Evolutionary conservation across 495 filamentous ascomycete genomes (phyloP).

Genomic region (Xylaria flabelliformis): DNA sequence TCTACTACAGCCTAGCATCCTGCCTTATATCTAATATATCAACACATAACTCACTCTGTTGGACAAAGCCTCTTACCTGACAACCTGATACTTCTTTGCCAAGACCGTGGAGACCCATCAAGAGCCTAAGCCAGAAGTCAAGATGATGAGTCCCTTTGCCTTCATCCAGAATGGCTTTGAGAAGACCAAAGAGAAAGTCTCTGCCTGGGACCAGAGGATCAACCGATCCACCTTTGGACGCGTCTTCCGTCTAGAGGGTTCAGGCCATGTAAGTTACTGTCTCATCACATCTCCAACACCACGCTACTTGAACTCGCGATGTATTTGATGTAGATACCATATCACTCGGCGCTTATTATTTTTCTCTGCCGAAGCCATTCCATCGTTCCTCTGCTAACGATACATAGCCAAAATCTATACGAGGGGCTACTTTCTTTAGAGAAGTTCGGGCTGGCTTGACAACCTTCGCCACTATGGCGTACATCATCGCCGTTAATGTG

Average conservation of each 20-base stretch:
- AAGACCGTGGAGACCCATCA: not conserved
- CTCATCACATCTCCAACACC: conserved; percentile 3
- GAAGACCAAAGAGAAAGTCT: conserved; percentile 26
- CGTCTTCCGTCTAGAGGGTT: conserved; percentile 74
- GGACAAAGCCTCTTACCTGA: not conserved
- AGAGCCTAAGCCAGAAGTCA: not conserved
- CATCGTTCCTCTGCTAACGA: conserved; percentile 22
- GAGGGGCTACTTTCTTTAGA: conserved; percentile 69
- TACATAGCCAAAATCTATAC: conserved; percentile 63
- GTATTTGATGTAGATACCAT: not conserved
- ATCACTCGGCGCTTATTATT: not conserved
- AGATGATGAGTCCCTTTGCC: conserved; percentile 19
- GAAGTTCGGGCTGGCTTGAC: conserved; percentile 82
- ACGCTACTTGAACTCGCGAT: too few relatives aligned
- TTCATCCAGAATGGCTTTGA: conserved; percentile 25
- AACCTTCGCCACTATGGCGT: conserved; percentile 87
- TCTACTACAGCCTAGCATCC: not conserved
- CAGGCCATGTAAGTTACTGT: conserved; percentile 64
- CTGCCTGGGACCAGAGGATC: conserved; percentile 44
- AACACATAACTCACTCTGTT: not conserved
- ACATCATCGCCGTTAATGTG: conserved; percentile 70
- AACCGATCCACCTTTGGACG: conserved; percentile 63
- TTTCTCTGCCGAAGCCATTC: not conserved
- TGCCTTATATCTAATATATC: not conserved
- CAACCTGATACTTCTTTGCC: not conserved